Conservation (phyloP, 1,284 basidiomycete species). For the Cryptococcus neoformans region DNA sequence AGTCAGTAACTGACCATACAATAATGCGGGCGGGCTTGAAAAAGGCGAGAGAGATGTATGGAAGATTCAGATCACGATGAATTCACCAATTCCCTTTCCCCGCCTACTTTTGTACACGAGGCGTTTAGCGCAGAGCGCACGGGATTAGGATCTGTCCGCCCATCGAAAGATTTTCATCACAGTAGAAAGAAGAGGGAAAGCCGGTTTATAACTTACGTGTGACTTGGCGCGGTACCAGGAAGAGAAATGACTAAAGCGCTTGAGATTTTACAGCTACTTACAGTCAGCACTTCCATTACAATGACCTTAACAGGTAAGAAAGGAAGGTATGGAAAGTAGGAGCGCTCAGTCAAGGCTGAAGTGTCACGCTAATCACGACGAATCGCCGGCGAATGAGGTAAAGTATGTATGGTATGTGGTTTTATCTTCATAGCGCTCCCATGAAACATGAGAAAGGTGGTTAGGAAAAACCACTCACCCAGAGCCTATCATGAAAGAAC, state of each 20-base stretch:
- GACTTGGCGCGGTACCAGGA: no score
- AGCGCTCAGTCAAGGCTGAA: slow-evolving; percentile 49
- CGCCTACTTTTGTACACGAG: slow-evolving; percentile 46
- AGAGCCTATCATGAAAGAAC: background rate
- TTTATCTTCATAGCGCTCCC: slow-evolving; percentile 40
- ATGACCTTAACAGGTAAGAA: background rate
- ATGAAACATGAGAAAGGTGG: background rate
- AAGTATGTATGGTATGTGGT: slow-evolving; percentile 45
- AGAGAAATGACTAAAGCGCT: background rate
- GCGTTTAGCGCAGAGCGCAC: slow-evolving; percentile 38
- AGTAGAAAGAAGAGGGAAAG: slow-evolving; percentile 2
- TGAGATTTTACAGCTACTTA: background rate
- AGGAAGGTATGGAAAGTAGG: background rate
- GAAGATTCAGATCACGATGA: slow-evolving; percentile 40
- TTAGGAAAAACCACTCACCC: slow-evolving; percentile 16
- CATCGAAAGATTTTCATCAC: slow-evolving; percentile 44
- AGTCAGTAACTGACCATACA: no score
- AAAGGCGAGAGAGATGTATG: background rate
- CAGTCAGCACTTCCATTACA: background rate
- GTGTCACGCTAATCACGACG: slow-evolving; percentile 43
- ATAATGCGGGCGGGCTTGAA: no score
- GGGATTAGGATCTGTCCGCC: slow-evolving; percentile 44
- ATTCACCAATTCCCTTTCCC: slow-evolving; percentile 43
- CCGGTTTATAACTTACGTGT: slow-evolving; percentile 1
- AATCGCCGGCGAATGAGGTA: slow-evolving; percentile 45